Percentiles rank a stretch among this genome's conserved stretches.
phyloP scores from a whole-genome alignment of 2,329 filamentous ascomycete species.

The Fusarium albidum region DNA sequence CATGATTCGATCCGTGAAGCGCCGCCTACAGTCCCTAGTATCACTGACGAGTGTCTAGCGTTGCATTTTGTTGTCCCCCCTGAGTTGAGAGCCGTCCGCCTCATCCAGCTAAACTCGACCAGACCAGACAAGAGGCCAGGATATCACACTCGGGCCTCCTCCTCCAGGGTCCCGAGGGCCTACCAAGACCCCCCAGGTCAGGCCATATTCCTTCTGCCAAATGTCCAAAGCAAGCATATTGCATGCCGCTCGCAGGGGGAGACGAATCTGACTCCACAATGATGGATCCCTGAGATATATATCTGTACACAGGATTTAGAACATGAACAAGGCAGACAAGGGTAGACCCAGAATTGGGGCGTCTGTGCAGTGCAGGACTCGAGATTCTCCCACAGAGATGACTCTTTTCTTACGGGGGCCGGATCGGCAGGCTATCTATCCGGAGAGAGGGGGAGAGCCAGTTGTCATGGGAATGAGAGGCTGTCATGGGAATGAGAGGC shows the following conservation, averaged over 20 bases:
- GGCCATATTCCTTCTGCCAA: slow-evolving; percentile 2
- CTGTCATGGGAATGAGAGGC: neutral
- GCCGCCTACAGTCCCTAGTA: neutral
- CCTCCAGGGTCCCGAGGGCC: neutral
- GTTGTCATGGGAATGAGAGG: neutral
- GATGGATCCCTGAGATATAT: neutral
- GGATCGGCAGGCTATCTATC: no score
- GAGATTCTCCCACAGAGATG: neutral
- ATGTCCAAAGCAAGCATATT: neutral
- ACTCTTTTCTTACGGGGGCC: neutral
- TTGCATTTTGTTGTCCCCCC: slow-evolving; percentile 16
- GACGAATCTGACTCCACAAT: neutral
- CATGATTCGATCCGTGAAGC: slow-evolving; percentile 2
- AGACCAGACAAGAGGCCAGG: no score
- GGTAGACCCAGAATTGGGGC: neutral
- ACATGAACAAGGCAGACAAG: neutral
- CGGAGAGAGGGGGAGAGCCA: neutral
- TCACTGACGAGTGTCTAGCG: slow-evolving; percentile 7
- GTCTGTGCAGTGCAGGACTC: neutral
- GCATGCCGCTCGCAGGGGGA: neutral
- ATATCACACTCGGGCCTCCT: neutral
- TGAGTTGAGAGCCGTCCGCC: slow-evolving; percentile 1
- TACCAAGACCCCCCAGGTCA: neutral
- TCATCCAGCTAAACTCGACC: neutral
- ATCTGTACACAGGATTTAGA: neutral